Evolutionary conservation across 2,329 filamentous ascomycete genomes (phyloP).

Genomic region (Cercospora nicotianae): DNA sequence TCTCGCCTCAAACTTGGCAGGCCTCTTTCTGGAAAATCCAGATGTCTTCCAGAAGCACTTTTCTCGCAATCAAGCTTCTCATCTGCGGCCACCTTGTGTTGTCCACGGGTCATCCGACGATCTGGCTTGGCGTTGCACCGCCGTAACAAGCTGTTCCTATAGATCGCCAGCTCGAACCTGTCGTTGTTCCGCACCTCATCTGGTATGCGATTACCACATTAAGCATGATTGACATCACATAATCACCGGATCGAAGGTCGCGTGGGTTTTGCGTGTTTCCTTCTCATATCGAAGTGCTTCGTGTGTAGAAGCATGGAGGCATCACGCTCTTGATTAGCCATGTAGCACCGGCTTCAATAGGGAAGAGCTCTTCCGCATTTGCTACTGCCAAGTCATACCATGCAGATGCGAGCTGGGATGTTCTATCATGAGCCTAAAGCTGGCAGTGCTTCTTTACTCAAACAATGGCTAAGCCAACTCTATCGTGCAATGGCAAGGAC

Average conservation of each 20-base stretch:
- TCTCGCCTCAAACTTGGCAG: background rate
- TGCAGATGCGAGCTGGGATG: background rate
- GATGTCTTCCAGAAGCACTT: background rate
- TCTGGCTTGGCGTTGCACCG: background rate
- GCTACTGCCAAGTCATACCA: background rate
- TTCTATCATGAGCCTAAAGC: background rate
- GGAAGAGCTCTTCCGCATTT: background rate
- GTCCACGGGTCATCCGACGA: background rate
- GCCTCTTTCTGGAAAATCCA: background rate
- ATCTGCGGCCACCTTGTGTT: background rate
- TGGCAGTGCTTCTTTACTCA: background rate
- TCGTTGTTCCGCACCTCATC: background rate
- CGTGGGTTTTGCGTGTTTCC: background rate
- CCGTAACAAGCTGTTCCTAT: background rate
- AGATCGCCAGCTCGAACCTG: background rate
- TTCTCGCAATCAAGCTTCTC: background rate
- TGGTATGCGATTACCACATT: background rate
- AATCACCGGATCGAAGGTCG: too few relatives aligned
- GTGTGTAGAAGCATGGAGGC: background rate
- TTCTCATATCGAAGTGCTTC: background rate
- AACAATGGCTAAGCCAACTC: background rate
- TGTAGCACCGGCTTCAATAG: background rate
- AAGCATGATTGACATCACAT: background rate
- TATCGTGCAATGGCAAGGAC: background rate
- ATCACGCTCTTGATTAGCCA: background rate